A percentile compares a stretch with the other conserved stretches of the same genome.
Evolutionary conservation across 2,329 filamentous ascomycete genomes (phyloP).

Genomic region (Diaporthe humulicola): DNA sequence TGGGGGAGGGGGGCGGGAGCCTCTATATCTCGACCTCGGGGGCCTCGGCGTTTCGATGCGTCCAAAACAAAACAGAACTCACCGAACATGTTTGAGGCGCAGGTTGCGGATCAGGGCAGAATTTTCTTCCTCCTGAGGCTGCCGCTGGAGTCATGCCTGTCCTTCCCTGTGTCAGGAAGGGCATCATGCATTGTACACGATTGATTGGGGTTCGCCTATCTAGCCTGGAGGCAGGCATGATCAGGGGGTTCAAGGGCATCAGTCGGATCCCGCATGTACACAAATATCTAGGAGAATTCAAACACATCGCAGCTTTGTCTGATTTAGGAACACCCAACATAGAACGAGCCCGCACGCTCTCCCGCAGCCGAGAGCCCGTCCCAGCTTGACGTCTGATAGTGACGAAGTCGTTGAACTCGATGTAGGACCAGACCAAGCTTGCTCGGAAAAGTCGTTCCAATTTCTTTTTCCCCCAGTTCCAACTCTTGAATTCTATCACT

Average conservation of each 20-base stretch:
- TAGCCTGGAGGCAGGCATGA: background rate
- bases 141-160: background rate
- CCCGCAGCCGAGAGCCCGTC: background rate
- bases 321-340: background rate
- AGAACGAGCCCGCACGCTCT: background rate
- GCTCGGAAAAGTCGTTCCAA: background rate
- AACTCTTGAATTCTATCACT: background rate
- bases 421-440: background rate
- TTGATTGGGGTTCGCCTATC: background rate
- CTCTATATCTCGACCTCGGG: background rate
- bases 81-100: constrained; percentile 29
- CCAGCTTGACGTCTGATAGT: constrained; percentile 15
- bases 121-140: background rate
- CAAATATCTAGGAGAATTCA: background rate
- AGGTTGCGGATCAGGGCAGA: constrained; percentile 8
- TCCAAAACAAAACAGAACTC: constrained; percentile 23
- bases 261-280: background rate
- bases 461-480: background rate
- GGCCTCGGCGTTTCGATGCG: constrained; percentile 13
- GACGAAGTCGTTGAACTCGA: background rate
- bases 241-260: no score
- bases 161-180: background rate
- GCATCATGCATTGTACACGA: background rate
- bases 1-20: no score
- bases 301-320: constrained; percentile 20